These are phyloP conservation scores for Talinum fruticosum DNA, from an alignment of 148 eudicot species.

Conservation along the genomic window DNA sequence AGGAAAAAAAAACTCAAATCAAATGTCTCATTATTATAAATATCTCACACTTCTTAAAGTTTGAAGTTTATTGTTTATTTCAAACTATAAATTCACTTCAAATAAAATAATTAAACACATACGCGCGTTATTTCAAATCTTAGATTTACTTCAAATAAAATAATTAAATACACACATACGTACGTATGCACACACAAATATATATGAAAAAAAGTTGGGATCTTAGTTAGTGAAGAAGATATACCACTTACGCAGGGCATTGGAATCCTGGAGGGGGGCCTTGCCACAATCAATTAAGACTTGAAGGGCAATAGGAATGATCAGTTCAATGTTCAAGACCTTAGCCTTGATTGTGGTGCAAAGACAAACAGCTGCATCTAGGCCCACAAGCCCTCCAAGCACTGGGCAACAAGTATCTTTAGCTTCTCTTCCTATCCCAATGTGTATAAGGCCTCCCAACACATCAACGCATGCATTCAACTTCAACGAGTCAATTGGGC, in stretches of 20 bases:
- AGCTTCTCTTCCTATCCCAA: background rate
- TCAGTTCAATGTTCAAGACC: conserved; percentile 49
- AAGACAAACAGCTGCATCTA: conserved; percentile 70
- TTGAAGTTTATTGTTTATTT: too few relatives aligned
- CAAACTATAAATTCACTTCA: too few relatives aligned
- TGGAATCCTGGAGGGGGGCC: conserved; percentile 56
- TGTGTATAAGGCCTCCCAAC: background rate
- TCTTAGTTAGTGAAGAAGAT: background rate
- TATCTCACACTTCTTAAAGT: too few relatives aligned
- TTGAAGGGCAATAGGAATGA: conserved; percentile 63
- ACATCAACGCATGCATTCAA: conserved; percentile 59
- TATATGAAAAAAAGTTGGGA: background rate
- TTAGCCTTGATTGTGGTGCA: conserved; percentile 64
- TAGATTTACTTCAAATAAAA: too few relatives aligned
- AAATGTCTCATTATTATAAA: too few relatives aligned
- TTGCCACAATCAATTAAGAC: conserved; percentile 65
- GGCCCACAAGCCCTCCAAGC: conserved; percentile 46
- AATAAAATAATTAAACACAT: too few relatives aligned
- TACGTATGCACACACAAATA: too few relatives aligned
- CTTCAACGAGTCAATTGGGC: conserved; percentile 17
- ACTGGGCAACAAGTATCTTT: conserved; percentile 55
- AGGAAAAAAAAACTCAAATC: too few relatives aligned
- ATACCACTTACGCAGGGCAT: conserved; percentile 38
- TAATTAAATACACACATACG: too few relatives aligned
- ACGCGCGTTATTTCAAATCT: too few relatives aligned